These are phyloP conservation scores for Penicillium sp. DNA, from an alignment of 2,329 filamentous ascomycete genomes.

Conservation along the genomic window DNA sequence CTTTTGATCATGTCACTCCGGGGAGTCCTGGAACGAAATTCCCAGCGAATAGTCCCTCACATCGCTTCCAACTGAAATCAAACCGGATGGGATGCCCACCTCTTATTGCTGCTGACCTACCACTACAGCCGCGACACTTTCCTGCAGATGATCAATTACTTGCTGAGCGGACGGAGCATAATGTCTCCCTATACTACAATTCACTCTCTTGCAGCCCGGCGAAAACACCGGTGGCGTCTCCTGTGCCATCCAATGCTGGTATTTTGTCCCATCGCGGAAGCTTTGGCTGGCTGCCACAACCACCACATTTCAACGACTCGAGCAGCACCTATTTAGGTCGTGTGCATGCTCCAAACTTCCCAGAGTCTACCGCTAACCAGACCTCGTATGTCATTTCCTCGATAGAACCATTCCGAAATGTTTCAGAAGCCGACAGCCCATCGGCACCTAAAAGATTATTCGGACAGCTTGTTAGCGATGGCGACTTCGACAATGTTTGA, in stretches of 20 bases:
- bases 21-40: background rate
- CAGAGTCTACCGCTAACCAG: background rate
- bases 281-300: constrained; percentile 17
- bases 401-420: background rate
- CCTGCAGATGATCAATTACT: constrained; percentile 28
- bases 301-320: background rate
- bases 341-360: background rate
- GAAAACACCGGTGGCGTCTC: constrained; percentile 3
- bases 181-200: background rate
- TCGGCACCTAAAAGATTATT: constrained; percentile 11
- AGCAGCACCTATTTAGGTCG: background rate
- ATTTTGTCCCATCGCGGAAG: constrained; percentile 1
- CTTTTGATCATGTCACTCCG: background rate
- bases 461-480: constrained; percentile 10
- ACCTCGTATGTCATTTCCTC: background rate
- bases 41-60: background rate
- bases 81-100: background rate
- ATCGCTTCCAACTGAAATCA: background rate
- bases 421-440: background rate
- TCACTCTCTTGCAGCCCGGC: background rate
- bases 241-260: background rate
- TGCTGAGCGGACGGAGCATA: constrained; percentile 17
- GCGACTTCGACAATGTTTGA: background rate
- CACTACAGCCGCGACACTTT: constrained; percentile 8
- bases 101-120: background rate